Conservation (phyloP, 345 rosid species). For the Eucalyptus coolabah region DNA sequence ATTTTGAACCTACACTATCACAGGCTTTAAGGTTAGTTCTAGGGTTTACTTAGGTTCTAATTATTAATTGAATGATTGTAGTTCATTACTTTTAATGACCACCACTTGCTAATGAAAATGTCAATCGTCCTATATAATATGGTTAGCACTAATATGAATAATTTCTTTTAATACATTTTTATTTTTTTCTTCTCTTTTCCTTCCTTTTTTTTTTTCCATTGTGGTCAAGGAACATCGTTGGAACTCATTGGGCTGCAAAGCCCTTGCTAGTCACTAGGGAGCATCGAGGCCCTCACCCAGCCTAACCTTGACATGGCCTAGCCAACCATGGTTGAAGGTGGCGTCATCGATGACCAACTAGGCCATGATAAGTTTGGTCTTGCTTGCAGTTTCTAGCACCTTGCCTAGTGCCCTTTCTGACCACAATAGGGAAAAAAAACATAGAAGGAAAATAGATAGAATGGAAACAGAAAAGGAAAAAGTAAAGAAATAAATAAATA, state of each 20-base stretch:
- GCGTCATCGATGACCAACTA: too few species aligned
- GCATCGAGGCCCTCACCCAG: not conserved
- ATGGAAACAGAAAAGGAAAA: not conserved
- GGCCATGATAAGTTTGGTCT: too few species aligned
- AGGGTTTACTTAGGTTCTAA: too few species aligned
- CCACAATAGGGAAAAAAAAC: not conserved
- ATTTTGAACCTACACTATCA: too few species aligned
- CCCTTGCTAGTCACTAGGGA: not conserved
- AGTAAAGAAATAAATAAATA: too few species aligned
- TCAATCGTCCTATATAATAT: too few species aligned
- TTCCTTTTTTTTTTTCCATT: not conserved
- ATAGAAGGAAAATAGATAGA: not conserved
- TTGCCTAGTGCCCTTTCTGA: not conserved
- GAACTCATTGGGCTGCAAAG: not conserved
- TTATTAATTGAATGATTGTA: too few species aligned
- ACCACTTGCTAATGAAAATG: not conserved
- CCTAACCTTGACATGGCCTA: not conserved
- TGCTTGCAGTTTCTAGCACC: not conserved
- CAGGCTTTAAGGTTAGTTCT: too few species aligned
- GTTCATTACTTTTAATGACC: too few species aligned
- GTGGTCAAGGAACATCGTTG: accelerated
- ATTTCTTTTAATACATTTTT: too few species aligned
- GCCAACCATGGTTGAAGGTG: not conserved
- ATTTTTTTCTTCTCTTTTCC: too few species aligned
- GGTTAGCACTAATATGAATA: too few species aligned